Conservation (phyloP, 1,284 basidiomycete genomes). For the Pisolithus thermaeus region DNA sequence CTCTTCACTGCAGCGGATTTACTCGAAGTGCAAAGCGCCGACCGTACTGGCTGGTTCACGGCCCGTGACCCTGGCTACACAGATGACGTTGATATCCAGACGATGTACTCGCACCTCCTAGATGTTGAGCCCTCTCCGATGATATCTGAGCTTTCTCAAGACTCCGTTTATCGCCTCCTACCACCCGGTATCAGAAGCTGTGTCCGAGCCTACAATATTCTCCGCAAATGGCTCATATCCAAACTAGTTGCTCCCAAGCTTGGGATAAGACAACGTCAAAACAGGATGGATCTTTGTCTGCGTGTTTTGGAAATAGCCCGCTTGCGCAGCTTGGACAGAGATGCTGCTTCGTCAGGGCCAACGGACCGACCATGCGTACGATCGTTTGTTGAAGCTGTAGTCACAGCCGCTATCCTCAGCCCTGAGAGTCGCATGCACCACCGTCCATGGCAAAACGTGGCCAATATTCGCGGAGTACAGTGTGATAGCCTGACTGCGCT, state of each 20-base stretch:
- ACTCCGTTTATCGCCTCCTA: slow-evolving; percentile 63
- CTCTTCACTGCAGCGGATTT: slow-evolving; percentile 68
- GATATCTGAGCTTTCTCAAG: slow-evolving; percentile 63
- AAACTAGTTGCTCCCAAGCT: slow-evolving; percentile 58
- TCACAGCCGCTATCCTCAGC: slow-evolving; percentile 66
- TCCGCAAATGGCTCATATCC: slow-evolving; percentile 72
- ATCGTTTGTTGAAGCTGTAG: slow-evolving; percentile 71
- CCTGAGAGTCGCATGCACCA: slow-evolving; percentile 68
- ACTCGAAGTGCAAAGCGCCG: slow-evolving; percentile 71
- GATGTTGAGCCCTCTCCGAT: slow-evolving; percentile 66
- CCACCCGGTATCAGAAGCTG: slow-evolving; percentile 70
- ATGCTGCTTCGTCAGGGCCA: slow-evolving; percentile 24
- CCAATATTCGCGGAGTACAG: slow-evolving; percentile 47
- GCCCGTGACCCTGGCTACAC: slow-evolving; percentile 43
- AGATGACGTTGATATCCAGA: slow-evolving; percentile 67
- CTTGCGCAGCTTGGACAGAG: slow-evolving; percentile 45
- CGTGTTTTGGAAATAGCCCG: slow-evolving; percentile 67
- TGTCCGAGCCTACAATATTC: slow-evolving; percentile 63
- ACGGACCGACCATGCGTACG: slow-evolving; percentile 56
- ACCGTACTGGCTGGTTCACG: slow-evolving; percentile 72
- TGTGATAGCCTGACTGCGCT: slow-evolving; percentile 58
- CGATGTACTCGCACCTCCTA: slow-evolving; percentile 63
- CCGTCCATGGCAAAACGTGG: slow-evolving; percentile 69
- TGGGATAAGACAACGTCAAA: slow-evolving; percentile 57
- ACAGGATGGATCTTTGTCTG: slow-evolving; percentile 64